A percentile compares a stretch with the other conserved stretches of the same genome.
These are phyloP conservation scores for Podaxis mareebaensis DNA, from an alignment of 768 basidiomycete genomes.

Conservation along the genomic window DNA sequence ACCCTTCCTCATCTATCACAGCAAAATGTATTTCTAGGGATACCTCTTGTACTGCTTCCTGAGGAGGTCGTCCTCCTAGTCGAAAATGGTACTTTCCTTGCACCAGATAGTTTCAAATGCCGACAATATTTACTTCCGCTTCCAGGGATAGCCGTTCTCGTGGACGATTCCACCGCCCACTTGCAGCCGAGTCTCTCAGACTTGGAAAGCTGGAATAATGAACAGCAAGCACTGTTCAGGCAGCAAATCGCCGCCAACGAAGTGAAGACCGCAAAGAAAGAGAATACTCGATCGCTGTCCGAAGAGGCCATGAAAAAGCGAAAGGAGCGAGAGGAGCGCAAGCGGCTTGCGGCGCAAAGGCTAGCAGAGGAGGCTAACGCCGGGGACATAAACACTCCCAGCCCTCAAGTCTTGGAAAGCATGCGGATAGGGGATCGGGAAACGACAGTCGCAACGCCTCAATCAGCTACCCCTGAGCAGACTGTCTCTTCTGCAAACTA, in stretches of 20 bases:
- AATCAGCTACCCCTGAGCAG: slow-evolving; percentile 17
- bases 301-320: slow-evolving; percentile 73
- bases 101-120: neutral
- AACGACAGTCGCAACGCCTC: slow-evolving; percentile 6
- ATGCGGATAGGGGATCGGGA: neutral
- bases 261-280: slow-evolving; percentile 46
- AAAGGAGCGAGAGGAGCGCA: slow-evolving; percentile 60
- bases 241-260: slow-evolving; percentile 52
- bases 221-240: slow-evolving; percentile 45
- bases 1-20: slow-evolving; percentile 94
- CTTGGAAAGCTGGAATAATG: slow-evolving; percentile 53
- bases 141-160: slow-evolving; percentile 72
- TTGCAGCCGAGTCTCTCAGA: slow-evolving; percentile 45
- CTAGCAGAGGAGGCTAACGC: slow-evolving; percentile 21
- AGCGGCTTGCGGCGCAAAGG: slow-evolving; percentile 25
- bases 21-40: slow-evolving; percentile 94
- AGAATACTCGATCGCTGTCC: slow-evolving; percentile 47
- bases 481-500: slow-evolving; percentile 32
- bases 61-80: slow-evolving; percentile 92
- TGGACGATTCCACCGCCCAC: slow-evolving; percentile 70
- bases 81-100: slow-evolving; percentile 59
- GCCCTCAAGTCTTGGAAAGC: neutral
- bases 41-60: slow-evolving; percentile 85
- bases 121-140: slow-evolving; percentile 17
- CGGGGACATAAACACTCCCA: neutral